phyloP scores from a whole-genome alignment of 108 stramenopile genomes.

The Skeletonema costatum region DNA sequence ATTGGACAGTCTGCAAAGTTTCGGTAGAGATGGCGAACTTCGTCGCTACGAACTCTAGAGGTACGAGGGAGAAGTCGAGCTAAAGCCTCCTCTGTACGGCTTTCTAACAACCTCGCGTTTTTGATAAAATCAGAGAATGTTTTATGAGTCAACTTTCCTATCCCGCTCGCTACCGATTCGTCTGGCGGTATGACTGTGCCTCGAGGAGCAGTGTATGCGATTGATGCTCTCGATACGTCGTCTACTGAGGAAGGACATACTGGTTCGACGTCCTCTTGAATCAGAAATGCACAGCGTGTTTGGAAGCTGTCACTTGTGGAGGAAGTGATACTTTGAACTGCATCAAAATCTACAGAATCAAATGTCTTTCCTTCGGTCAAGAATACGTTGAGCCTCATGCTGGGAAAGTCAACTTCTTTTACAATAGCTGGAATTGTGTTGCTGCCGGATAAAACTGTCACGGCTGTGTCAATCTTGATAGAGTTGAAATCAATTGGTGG shows the following conservation, averaged over 20 bases:
- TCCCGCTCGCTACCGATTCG: background rate
- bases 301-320: background rate
- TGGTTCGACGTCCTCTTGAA: background rate
- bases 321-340: background rate
- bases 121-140: background rate
- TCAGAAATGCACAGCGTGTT: background rate
- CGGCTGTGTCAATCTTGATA: background rate
- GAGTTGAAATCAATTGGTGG: background rate
- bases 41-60: background rate
- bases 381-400: background rate
- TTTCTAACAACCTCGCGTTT: background rate
- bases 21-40: background rate
- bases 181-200: background rate
- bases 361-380: background rate
- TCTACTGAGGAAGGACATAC: background rate
- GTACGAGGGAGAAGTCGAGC: background rate
- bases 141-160: background rate
- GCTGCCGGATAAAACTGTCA: background rate
- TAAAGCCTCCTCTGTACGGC: background rate
- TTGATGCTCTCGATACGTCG: background rate
- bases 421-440: background rate
- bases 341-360: background rate
- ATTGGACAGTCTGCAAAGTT: conserved; percentile 7
- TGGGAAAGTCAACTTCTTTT: background rate
- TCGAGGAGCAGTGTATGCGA: background rate